Percentiles rank a stretch among this genome's conserved stretches.
Evolutionary conservation across 2,329 filamentous ascomycete genomes (phyloP).

Genomic region (Colletotrichum tropicale): DNA sequence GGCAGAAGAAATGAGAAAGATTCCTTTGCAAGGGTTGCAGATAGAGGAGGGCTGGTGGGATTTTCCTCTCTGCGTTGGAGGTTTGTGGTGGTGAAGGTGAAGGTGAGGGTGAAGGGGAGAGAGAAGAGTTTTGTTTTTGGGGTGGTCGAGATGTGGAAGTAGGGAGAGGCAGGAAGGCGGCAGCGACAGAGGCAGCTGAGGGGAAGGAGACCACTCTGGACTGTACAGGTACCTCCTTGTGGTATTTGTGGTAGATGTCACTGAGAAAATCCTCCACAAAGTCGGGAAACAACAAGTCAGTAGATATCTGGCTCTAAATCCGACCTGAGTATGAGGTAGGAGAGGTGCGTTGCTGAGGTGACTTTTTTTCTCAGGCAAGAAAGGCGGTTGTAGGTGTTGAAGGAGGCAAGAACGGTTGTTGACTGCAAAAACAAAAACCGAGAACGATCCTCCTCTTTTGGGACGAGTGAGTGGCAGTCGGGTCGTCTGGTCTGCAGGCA

Average conservation of each 20-base stretch:
- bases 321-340: background rate
- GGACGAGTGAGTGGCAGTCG: background rate
- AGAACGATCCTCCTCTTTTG: background rate
- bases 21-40: slow-evolving; percentile 1
- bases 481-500: background rate
- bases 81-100: background rate
- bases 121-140: background rate
- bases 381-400: background rate
- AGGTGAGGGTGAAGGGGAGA: background rate
- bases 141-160: background rate
- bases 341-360: background rate
- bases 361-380: background rate
- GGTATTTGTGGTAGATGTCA: background rate
- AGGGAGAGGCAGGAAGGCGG: background rate
- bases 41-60: background rate
- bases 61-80: background rate
- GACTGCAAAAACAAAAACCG: background rate
- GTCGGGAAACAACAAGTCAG: background rate
- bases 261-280: background rate
- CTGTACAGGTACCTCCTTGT: background rate
- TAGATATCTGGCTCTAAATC: background rate
- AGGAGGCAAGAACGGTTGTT: background rate
- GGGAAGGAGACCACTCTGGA: slow-evolving; percentile 4
- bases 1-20: slow-evolving; percentile 16
- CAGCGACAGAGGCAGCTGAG: background rate